Percentiles rank a stretch among this genome's conserved stretches.
Conservation (phyloP, 2,329 filamentous ascomycete genomes). For the Tolypocladium endophyticum region DNA sequence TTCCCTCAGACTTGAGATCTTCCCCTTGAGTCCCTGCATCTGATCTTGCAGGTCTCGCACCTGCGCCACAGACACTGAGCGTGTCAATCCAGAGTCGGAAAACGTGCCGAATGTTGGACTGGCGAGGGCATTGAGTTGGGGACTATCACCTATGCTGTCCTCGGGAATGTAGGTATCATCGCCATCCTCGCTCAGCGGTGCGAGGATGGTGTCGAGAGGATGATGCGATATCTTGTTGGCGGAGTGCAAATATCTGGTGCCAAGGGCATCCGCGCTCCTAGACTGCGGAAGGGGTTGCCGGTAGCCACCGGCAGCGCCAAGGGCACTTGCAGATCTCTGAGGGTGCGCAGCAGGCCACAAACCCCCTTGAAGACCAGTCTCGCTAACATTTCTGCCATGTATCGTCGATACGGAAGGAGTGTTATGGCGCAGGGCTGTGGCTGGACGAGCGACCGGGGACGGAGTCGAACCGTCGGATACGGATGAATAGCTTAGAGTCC, state of each 20-base stretch:
- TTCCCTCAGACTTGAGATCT: conserved; percentile 70
- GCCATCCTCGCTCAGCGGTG: conserved; percentile 45
- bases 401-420: conserved; percentile 5
- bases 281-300: conserved; percentile 36
- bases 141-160: conserved; percentile 16
- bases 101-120: conserved; percentile 34
- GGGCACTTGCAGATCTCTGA: conserved; percentile 53
- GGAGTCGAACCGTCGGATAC: conserved; percentile 41
- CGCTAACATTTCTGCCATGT: conserved; percentile 22
- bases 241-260: conserved; percentile 15
- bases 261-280: conserved; percentile 31
- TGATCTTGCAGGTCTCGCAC: conserved; percentile 69
- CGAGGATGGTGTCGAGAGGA: conserved; percentile 32
- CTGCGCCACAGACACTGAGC: conserved; percentile 63
- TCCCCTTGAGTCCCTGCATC: conserved; percentile 75
- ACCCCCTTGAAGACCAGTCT: conserved; percentile 15
- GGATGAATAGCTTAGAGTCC: conserved; percentile 43
- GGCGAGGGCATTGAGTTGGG: conserved; percentile 25
- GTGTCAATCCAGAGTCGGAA: conserved; percentile 40
- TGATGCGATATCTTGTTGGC: conserved; percentile 27
- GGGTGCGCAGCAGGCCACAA: conserved; percentile 23
- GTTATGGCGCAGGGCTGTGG: conserved; percentile 12
- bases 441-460: conserved; percentile 27
- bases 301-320: conserved; percentile 48
- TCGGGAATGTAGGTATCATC: conserved; percentile 16